Evolutionary conservation across 371 early-diverging fungal genomes (phyloP), one percentile per base, ranked within the genome.

Genomic region (Syncephalastrum racemosum): DNA sequence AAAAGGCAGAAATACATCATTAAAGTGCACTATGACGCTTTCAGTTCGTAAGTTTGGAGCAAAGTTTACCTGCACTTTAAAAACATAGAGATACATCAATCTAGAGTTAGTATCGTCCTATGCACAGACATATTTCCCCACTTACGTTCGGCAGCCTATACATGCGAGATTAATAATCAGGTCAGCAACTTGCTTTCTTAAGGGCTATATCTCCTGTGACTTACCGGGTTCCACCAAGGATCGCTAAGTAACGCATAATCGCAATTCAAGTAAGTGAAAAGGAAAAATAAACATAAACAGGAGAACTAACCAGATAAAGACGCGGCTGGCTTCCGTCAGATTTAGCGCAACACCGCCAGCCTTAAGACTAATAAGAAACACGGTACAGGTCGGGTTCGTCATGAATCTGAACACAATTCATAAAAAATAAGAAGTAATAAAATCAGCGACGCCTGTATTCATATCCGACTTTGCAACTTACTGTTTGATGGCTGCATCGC

Each of bases 321-420:
- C 96, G 18, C 88, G 81, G 61, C 90, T 91, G 1, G 99, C 99
- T 60, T 95, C 96, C 1, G 95, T 96, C 47, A 98, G 73, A 66
- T 98, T 98, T 42, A 98, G 75, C 1, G 97, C 99, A 6, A 97
- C 92, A 48, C 98, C 97, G 25, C 97, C 99, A n/a, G 97, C 98
- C 62, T 92, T 92, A 13, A 97, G 70, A 53, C 90, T 90, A 49
- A 95, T 90, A 40, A 97, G 72, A 63, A 97, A 96, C 22, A 95
- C 92, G 0, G 94, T 96, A 49, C 86, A 81, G 22, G 83, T 79
- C 4, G 94, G 91, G 14, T 92, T 88, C 15, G 83, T 89, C 78
- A 87, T 89, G 63, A 97, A 97, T 45, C 81, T 79, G 15, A 42
- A 53, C 15, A 18, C 19, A 36, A 23, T 6, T n/a, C 14, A 36